These are phyloP conservation scores for Pezicula rhizophila DNA, from an alignment of 2,329 filamentous ascomycete species.

Conservation along the genomic window DNA sequence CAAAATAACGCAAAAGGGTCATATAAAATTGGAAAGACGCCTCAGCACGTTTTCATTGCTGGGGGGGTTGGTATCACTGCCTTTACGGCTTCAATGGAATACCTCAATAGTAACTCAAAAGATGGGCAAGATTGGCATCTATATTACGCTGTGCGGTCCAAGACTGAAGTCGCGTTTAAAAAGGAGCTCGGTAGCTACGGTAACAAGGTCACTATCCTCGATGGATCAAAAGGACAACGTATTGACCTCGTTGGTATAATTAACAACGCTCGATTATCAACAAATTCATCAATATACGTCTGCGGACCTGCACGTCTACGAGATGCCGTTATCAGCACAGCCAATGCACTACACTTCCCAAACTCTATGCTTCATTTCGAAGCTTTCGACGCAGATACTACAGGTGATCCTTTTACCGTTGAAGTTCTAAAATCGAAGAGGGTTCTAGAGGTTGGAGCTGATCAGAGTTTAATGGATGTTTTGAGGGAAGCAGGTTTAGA, in stretches of 20 bases:
- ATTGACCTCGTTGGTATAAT: conserved; percentile 45
- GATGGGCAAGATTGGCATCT: conserved; percentile 43
- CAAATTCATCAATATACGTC: conserved; percentile 50
- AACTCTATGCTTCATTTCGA: conserved; percentile 52
- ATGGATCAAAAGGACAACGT: conserved; percentile 40
- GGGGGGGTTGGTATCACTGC: conserved; percentile 62
- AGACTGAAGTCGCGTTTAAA: conserved; percentile 46
- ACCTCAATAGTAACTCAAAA: conserved; percentile 21
- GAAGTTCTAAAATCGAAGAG: conserved; percentile 37
- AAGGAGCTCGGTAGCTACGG: conserved; percentile 36
- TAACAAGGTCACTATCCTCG: conserved; percentile 42
- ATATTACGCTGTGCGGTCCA: conserved; percentile 50
- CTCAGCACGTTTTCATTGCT: conserved; percentile 54
- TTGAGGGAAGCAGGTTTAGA: conserved; percentile 33
- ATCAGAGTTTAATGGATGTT: conserved; percentile 34
- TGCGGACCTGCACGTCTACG: conserved; percentile 54
- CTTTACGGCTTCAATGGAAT: conserved; percentile 45
- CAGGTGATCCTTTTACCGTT: conserved; percentile 54
- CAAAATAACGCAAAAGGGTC: too few relatives aligned
- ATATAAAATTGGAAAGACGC: conserved; percentile 33
- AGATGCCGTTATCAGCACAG: conserved; percentile 39
- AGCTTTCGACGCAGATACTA: conserved; percentile 45
- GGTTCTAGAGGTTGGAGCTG: conserved; percentile 36
- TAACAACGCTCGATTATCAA: conserved; percentile 31
- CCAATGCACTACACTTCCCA: conserved; percentile 35